Evolutionary conservation across 805 yeast genomes (phyloP).

Genomic region (Candida maltosa): DNA sequence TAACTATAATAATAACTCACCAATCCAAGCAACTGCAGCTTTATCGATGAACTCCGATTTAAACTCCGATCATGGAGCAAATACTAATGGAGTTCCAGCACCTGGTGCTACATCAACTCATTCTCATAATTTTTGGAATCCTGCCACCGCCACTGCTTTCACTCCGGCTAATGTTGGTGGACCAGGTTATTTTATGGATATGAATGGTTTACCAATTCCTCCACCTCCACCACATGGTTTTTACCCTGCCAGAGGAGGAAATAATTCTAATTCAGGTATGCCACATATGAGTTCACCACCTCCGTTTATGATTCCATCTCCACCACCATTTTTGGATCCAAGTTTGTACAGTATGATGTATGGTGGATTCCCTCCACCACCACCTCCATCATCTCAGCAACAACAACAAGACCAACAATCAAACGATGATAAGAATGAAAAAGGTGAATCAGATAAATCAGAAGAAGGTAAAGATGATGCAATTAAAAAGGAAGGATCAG

Average conservation of each 20-base stretch:
- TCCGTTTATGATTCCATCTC: conserved; percentile 36
- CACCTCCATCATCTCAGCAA: conserved; percentile 2
- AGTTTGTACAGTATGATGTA: conserved; percentile 31
- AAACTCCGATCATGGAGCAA: conserved; percentile 9
- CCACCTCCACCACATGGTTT: conserved; percentile 17
- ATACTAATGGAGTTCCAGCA: conserved; percentile 11
- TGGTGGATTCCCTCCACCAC: conserved; percentile 8
- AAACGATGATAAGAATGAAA: conserved; percentile 6
- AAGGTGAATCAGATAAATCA: conserved; percentile 5
- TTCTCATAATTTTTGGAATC: conserved; percentile 64
- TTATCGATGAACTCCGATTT: conserved; percentile 29
- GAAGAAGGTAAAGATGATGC: conserved; percentile 2
- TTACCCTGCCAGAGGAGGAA: not conserved
- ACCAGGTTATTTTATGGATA: conserved; percentile 27
- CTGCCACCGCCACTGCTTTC: conserved; percentile 60
- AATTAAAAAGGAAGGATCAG: not conserved
- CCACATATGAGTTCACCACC: conserved; percentile 19
- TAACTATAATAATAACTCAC: conserved; percentile 46
- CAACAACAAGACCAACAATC: conserved; percentile 6
- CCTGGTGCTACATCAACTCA: conserved; percentile 51
- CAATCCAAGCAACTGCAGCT: conserved; percentile 41
- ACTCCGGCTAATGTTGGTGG: conserved; percentile 35
- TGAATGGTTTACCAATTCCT: conserved; percentile 15
- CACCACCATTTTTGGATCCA: conserved; percentile 33
- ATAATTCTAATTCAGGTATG: not conserved